Conservation (phyloP, 257 asterid genomes). For the Prunella vulgaris region DNA sequence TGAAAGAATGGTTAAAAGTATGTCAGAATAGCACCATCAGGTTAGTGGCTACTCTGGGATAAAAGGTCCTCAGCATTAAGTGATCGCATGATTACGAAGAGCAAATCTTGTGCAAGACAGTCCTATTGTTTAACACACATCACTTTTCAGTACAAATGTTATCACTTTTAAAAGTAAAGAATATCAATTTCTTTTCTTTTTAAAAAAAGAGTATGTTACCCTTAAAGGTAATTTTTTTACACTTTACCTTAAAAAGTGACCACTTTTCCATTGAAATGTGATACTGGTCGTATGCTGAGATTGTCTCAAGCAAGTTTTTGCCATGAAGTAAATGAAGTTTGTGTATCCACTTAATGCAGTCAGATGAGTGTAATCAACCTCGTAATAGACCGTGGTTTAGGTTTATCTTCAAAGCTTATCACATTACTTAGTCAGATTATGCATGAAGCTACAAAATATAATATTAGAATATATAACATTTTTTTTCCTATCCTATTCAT, state of each 20-base stretch:
- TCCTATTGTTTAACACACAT: neutral
- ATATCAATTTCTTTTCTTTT: no score
- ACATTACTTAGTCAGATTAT: neutral
- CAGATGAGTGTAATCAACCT: neutral
- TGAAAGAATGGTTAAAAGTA: slow-evolving; percentile 23
- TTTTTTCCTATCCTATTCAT: neutral
- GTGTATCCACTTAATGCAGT: neutral
- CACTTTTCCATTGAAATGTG: neutral
- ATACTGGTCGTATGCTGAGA: neutral
- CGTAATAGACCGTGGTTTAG: neutral
- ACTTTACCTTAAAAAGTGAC: no score
- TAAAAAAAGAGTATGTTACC: no score
- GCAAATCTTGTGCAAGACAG: neutral
- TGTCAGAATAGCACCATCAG: slow-evolving; percentile 2
- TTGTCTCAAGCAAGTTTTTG: neutral
- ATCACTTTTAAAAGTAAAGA: no score
- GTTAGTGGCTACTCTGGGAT: neutral
- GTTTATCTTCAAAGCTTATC: no score
- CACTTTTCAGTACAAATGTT: neutral
- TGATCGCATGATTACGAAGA: neutral
- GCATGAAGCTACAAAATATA: neutral
- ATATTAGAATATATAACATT: neutral
- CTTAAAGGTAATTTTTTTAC: neutral
- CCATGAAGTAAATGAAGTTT: neutral
- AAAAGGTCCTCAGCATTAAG: neutral